Base-by-base conservation (phyloP, 2,329 filamentous ascomycete genomes). In the Claviceps maximensis region DNA sequence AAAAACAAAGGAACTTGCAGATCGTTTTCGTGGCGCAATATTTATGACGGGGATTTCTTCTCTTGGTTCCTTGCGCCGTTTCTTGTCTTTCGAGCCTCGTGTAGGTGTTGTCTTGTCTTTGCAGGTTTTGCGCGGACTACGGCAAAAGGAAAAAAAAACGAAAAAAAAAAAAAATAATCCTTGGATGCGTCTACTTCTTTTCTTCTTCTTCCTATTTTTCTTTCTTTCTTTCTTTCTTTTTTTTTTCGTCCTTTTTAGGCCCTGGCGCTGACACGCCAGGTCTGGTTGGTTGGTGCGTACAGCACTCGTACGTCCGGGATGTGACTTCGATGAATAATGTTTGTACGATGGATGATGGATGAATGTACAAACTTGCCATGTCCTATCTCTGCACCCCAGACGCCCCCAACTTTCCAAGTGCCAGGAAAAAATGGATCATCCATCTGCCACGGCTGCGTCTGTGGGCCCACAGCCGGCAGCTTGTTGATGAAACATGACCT, bases 251-350 rank as follows among this genome's bases (percentile, higher is more conserved):
- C 13, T 38, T 40, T 40, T n/a, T 4, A 6, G 7, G 23, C 9
- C 17, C 51, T 46, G 40, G 25, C 45, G 4, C 41, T 49, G 52
- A 53, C 42, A 25, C 27, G 52, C 50, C 52, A 53, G 42, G 47
- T 29, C 27, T n/a, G n/a, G n/a, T n/a, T n/a, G n/a, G n/a, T n/a
- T n/a, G n/a, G n/a, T n/a, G n/a, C n/a, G n/a, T n/a, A n/a, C n/a
- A n/a, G n/a, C n/a, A n/a, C n/a, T n/a, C n/a, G n/a, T n/a, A n/a
- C n/a, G n/a, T n/a, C n/a, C n/a, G n/a, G n/a, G n/a, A n/a, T n/a
- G n/a, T n/a, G n/a, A n/a, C n/a, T n/a, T n/a, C n/a, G n/a, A n/a
- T n/a, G n/a, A n/a, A n/a, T n/a, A n/a, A n/a, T n/a, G n/a, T n/a
- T n/a, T n/a, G n/a, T n/a, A n/a, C n/a, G n/a, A n/a, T n/a, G n/a